A percentile compares a stretch with the other conserved stretches of the same genome.
phyloP scores from a whole-genome alignment of 495 filamentous ascomycete genomes.

The Haplographium delicatum region DNA sequence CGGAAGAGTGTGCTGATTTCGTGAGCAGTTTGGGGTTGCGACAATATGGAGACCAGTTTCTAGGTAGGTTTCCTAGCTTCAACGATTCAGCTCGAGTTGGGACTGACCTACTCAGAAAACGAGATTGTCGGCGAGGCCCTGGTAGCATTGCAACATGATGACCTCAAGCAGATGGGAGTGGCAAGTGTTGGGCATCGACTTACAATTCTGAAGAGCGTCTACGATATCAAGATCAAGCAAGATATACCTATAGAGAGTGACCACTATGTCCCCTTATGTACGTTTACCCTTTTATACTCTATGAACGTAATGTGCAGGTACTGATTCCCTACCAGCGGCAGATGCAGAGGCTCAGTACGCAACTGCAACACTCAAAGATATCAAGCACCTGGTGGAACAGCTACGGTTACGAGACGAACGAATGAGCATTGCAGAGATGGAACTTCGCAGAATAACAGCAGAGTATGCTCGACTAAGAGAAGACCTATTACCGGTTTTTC shows the following conservation, averaged over 20 bases:
- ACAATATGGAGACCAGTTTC: conserved; percentile 77
- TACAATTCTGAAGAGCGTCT: conserved; percentile 90
- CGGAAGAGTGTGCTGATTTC: conserved; percentile 84
- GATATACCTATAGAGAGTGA: conserved; percentile 86
- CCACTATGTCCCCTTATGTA: conserved; percentile 92
- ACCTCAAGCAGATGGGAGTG: conserved; percentile 91
- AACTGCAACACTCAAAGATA: conserved; percentile 84
- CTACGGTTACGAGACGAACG: conserved; percentile 83
- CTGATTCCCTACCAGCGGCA: conserved; percentile 55
- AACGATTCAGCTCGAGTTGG: background rate
- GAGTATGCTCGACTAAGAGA: conserved; percentile 82
- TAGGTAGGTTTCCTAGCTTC: conserved; percentile 50
- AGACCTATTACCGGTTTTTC: conserved; percentile 83
- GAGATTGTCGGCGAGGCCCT: conserved; percentile 90
- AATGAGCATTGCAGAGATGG: conserved; percentile 71
- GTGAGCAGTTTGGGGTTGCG: conserved; percentile 70
- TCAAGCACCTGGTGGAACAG: conserved; percentile 80
- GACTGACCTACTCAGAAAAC: conserved; percentile 61
- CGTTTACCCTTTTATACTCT: conserved; percentile 34
- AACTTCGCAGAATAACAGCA: conserved; percentile 74
- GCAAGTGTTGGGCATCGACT: conserved; percentile 88
- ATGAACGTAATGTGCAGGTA: background rate
- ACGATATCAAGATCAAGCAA: conserved; percentile 89
- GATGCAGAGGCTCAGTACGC: conserved; percentile 81
- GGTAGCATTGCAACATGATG: conserved; percentile 82